Evolutionary conservation across 2,329 filamentous ascomycete genomes (phyloP), one percentile per base, ranked within the genome.

Genomic region (Fonsecaea pedrosoi): DNA sequence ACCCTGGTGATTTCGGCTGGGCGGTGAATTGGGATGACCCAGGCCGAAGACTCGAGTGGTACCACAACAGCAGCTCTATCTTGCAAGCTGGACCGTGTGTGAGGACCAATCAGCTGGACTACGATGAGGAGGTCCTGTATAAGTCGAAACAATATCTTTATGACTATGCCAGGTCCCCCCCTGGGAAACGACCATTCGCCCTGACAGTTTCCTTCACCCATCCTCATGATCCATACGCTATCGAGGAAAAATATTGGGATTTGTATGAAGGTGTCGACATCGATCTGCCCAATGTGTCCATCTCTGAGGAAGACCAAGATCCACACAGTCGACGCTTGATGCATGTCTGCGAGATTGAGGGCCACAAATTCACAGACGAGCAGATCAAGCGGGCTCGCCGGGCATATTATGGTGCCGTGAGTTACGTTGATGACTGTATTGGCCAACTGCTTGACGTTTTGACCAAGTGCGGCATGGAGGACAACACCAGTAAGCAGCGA

Each of bases 111-210:
- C 94, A 97, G 83, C 85, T 97, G 60, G 94, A 97, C 78, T 97
- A 94, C 74, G 94, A 97, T 74, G 94, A 97, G 80, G 94, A 97
- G 80, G 92, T 97, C 77, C 94, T 97, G 89, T 94, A 91, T 82
- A 92, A 90, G 79, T 91, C 92, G 59, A 91, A 89, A 50, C 93
- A 97, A 79, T 97, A 94, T 77, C 83, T 97, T 58, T 96, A 94
- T 79, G 91, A 97, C 78, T 90, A 96, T 75, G 92, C 95, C 42
- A 90, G 94, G n/a, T 86, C 92, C 76, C 58, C 66, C 13, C 90
- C 91, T 9, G 87, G 87, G 62, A 85, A 87, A 72, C 87, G 90
- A 54, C 94, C 94, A 0, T 97, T 97, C 78, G 91, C 89, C 74
- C 80, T 97, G 82, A 97, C 94, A 73, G 90, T 97, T 8, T 97